phyloP scores from a whole-genome alignment of 2,329 filamentous ascomycete genomes.

The Penicillium palitans region DNA sequence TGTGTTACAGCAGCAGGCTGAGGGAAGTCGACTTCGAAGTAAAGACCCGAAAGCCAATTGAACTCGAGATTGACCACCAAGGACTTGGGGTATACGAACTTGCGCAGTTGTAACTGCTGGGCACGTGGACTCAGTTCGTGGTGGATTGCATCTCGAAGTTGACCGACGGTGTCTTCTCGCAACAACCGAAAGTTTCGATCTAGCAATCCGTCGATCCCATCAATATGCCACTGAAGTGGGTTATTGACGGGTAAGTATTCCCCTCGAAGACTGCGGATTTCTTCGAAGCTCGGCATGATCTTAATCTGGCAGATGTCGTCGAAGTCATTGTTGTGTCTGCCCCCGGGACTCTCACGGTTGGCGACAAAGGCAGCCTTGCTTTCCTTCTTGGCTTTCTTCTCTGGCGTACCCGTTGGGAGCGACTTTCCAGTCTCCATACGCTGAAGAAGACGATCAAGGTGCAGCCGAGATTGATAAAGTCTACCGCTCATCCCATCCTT shows the following conservation, averaged over 20 bases:
- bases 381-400: background rate
- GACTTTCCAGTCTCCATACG: slow-evolving; percentile 26
- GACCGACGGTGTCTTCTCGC: slow-evolving; percentile 37
- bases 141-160: slow-evolving; percentile 35
- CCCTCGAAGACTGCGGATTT: slow-evolving; percentile 30
- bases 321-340: slow-evolving; percentile 42
- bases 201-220: slow-evolving; percentile 30
- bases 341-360: slow-evolving; percentile 24
- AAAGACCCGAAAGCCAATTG: slow-evolving; percentile 19
- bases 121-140: slow-evolving; percentile 5
- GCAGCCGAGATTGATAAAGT: slow-evolving; percentile 17
- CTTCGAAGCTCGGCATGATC: slow-evolving; percentile 40
- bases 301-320: slow-evolving; percentile 34
- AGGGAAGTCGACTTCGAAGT: slow-evolving; percentile 27
- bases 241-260: slow-evolving; percentile 39
- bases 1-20: slow-evolving; percentile 23
- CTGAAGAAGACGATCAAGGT: slow-evolving; percentile 20
- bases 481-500: slow-evolving; percentile 3
- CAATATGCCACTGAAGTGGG: slow-evolving; percentile 29
- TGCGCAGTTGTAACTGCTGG: slow-evolving; percentile 12
- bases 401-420: slow-evolving; percentile 8
- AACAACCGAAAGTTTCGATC: slow-evolving; percentile 42
- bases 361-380: slow-evolving; percentile 14
- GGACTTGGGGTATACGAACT: slow-evolving; percentile 13
- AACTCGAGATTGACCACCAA: slow-evolving; percentile 16